Conservation (phyloP, 1,139 yeast genomes). For the Suhomyces taliae region DNA sequence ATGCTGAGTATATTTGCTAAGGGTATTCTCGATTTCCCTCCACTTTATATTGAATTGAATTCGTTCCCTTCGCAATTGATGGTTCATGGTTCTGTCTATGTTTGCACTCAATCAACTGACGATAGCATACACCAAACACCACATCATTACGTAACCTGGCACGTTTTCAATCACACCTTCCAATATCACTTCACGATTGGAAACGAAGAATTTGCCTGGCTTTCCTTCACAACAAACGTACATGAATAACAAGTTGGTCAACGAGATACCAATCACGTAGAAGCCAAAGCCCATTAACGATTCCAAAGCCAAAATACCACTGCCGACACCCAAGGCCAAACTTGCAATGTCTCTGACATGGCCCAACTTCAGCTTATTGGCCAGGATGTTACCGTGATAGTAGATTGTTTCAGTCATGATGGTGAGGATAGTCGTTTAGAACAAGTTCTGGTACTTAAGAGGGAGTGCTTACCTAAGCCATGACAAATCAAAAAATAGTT, state of each 20-base stretch:
- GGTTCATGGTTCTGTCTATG: too few relatives aligned
- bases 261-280: conserved; percentile 50
- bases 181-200: conserved; percentile 52
- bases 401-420: conserved; percentile 12
- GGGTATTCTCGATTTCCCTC: too few relatives aligned
- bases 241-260: conserved; percentile 45
- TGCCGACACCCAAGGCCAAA: conserved; percentile 64
- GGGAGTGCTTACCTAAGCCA: neutral
- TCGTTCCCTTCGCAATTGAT: too few relatives aligned
- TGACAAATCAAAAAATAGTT: neutral
- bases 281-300: conserved; percentile 61
- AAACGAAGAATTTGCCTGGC: conserved; percentile 49
- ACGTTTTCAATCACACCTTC: conserved; percentile 58
- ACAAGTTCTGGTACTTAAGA: neutral
- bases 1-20: too few relatives aligned
- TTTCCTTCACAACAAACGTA: conserved; percentile 41
- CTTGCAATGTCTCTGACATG: conserved; percentile 66
- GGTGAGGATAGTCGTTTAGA: neutral
- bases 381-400: conserved; percentile 25
- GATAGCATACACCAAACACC: conserved; percentile 80
- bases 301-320: conserved; percentile 72
- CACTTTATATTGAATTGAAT: too few relatives aligned
- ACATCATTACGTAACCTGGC: conserved; percentile 76
- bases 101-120: conserved; percentile 20
- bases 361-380: conserved; percentile 44